phyloP scores from a whole-genome alignment of 345 rosid species.

The Tarenaya hassleriana region DNA sequence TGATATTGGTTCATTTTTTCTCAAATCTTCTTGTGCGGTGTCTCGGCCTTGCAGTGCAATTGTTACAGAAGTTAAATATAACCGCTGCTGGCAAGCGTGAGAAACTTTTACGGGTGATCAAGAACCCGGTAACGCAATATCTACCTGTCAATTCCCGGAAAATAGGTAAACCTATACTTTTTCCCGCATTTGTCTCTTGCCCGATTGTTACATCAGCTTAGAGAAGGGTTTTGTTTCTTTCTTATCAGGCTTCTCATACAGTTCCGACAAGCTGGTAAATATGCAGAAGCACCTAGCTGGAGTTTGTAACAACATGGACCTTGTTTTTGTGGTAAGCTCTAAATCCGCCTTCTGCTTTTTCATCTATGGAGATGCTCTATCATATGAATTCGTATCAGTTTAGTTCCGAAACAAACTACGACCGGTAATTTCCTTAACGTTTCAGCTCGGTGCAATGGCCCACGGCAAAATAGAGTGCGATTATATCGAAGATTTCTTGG shows the following conservation, averaged over 20 bases:
- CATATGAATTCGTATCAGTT: too few relatives aligned
- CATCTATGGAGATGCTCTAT: too few relatives aligned
- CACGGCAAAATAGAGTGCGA: constrained; percentile 66
- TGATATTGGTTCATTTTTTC: too few relatives aligned
- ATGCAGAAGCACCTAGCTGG: constrained; percentile 55
- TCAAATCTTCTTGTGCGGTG: constrained; percentile 13
- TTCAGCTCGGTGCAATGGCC: constrained; percentile 87
- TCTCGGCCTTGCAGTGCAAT: constrained; percentile 55
- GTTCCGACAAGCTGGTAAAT: constrained; percentile 63
- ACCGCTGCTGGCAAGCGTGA: constrained; percentile 68
- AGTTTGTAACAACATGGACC: constrained; percentile 42
- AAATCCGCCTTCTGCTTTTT: too few relatives aligned
- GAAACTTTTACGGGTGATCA: constrained; percentile 69
- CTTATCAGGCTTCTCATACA: constrained; percentile 68
- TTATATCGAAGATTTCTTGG: constrained; percentile 53
- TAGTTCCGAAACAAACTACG: too few relatives aligned
- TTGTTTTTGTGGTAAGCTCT: constrained; percentile 89
- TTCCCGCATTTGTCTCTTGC: background rate
- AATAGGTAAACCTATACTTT: constrained; percentile 49
- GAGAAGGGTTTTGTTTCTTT: constrained; percentile 9
- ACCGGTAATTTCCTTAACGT: background rate
- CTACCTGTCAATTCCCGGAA: constrained; percentile 56
- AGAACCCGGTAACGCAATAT: constrained; percentile 64
- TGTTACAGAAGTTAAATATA: constrained; percentile 76
- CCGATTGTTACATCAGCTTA: background rate